These are phyloP conservation scores for Rhododendron mucronatum DNA, from an alignment of 148 eudicot species.

Conservation along the genomic window DNA sequence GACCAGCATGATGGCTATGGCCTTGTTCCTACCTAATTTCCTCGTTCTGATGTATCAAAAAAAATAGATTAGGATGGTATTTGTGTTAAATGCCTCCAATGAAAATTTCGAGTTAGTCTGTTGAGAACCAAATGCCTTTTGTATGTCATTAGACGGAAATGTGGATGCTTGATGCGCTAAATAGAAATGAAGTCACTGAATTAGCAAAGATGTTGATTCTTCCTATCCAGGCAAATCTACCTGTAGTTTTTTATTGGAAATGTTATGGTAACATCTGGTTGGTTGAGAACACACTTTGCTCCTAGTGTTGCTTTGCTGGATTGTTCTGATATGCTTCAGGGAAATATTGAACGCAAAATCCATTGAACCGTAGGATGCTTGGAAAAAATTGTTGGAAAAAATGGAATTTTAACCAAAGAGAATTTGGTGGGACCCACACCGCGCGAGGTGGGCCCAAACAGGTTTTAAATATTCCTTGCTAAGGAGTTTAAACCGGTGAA, in stretches of 20 bases:
- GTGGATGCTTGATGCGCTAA: not conserved
- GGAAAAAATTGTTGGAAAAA: too few species aligned
- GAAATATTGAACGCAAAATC: not conserved
- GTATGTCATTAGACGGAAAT: not conserved
- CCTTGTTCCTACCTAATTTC: conserved; percentile 74
- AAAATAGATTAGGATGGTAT: not conserved
- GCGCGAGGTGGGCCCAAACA: too few species aligned
- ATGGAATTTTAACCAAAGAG: too few species aligned
- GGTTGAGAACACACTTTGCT: not conserved
- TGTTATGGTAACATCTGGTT: not conserved
- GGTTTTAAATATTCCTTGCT: too few species aligned
- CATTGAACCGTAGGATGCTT: not conserved
- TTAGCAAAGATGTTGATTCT: conserved; percentile 4
- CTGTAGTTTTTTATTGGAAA: not conserved
- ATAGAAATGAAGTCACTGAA: not conserved
- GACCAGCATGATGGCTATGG: conserved; percentile 32
- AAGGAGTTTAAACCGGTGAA: too few species aligned
- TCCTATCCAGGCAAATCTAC: conserved; percentile 10
- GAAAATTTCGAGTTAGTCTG: not conserved
- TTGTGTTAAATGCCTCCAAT: not conserved
- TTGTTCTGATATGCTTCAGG: not conserved
- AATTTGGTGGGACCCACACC: too few species aligned
- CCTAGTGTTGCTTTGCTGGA: not conserved
- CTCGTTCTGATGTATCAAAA: conserved; percentile 1
- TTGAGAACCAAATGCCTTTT: not conserved